These are phyloP conservation scores for Lepidium africanum DNA, from an alignment of 345 rosid species.

Conservation along the genomic window DNA sequence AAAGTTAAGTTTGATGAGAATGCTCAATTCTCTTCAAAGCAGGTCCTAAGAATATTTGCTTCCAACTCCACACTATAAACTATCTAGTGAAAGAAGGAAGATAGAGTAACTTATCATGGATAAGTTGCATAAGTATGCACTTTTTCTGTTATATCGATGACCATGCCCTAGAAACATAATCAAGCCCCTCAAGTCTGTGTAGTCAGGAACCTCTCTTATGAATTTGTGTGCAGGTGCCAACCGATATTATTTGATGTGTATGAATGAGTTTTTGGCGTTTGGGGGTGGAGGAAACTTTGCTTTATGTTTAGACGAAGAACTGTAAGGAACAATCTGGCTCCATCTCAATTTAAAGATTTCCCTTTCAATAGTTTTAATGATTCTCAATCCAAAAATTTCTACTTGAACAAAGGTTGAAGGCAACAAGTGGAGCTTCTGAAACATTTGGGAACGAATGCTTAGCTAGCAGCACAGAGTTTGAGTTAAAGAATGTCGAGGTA, in stretches of 20 bases:
- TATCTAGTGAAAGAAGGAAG: not conserved
- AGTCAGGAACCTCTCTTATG: not conserved
- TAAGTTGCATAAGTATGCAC: not conserved
- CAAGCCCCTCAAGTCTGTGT: not conserved
- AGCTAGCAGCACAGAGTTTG: constrained; percentile 65
- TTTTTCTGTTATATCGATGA: not conserved
- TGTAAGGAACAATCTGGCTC: constrained; percentile 50
- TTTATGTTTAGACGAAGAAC: constrained; percentile 68
- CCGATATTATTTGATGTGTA: constrained; percentile 73
- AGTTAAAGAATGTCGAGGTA: constrained; percentile 87
- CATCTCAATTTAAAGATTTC: not conserved
- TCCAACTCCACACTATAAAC: not conserved
- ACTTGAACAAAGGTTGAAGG: constrained; percentile 53
- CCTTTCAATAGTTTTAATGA: not conserved
- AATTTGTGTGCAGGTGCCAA: constrained; percentile 60
- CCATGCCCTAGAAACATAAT: not conserved
- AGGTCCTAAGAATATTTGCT: not conserved
- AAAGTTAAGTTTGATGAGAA: not conserved
- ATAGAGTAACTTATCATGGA: not conserved
- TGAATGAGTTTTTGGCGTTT: constrained; percentile 76
- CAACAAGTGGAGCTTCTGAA: constrained; percentile 82
- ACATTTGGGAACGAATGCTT: constrained; percentile 80
- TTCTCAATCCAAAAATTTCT: not conserved
- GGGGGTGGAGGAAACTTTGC: constrained; percentile 94
- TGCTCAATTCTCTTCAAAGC: not conserved